Conservation (phyloP, 108 stramenopile species). For the Nannochloropsis granulata region DNA sequence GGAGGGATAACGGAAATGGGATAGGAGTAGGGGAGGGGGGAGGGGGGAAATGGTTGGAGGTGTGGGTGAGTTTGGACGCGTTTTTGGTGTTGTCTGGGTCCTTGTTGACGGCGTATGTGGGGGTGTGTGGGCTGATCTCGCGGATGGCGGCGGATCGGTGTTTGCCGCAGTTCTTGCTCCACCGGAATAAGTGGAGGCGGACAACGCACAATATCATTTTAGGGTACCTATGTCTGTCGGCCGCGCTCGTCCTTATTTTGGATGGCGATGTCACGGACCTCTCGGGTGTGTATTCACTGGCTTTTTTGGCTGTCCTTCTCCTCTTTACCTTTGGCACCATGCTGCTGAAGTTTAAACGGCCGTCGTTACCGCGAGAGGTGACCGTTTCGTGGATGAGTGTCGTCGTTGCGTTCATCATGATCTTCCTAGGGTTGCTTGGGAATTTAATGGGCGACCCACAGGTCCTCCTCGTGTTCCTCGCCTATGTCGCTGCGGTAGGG, state of each 20-base stretch:
- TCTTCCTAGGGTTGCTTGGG: slow-evolving; percentile 9
- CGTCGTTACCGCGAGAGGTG: slow-evolving; percentile 42
- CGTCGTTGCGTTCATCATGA: slow-evolving; percentile 33
- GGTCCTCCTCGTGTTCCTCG: slow-evolving; percentile 42
- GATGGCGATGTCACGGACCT: slow-evolving; percentile 45
- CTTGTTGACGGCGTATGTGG: slow-evolving; percentile 50
- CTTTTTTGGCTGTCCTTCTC: slow-evolving; percentile 48
- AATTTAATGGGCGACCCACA: slow-evolving; percentile 49
- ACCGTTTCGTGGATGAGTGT: slow-evolving; percentile 31
- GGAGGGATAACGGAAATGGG: neutral
- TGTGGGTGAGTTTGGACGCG: slow-evolving; percentile 43
- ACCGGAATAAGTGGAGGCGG: slow-evolving; percentile 42
- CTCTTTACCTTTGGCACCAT: slow-evolving; percentile 51
- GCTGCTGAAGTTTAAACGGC: slow-evolving; percentile 50
- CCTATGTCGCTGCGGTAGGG: slow-evolving; percentile 45
- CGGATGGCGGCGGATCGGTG: slow-evolving; percentile 51
- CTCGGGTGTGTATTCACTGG: slow-evolving; percentile 47
- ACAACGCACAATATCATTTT: slow-evolving; percentile 45
- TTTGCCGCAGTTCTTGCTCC: slow-evolving; percentile 48
- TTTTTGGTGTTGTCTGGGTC: slow-evolving; percentile 52
- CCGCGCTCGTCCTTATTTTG: slow-evolving; percentile 35
- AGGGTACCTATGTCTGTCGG: slow-evolving; percentile 46
- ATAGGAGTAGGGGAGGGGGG: slow-evolving; percentile 3
- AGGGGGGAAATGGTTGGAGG: slow-evolving; percentile 6
- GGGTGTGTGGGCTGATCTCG: slow-evolving; percentile 47